phyloP scores from a whole-genome alignment of 192 early-diverging fungal genomes.

The Funneliformis geosporum region DNA sequence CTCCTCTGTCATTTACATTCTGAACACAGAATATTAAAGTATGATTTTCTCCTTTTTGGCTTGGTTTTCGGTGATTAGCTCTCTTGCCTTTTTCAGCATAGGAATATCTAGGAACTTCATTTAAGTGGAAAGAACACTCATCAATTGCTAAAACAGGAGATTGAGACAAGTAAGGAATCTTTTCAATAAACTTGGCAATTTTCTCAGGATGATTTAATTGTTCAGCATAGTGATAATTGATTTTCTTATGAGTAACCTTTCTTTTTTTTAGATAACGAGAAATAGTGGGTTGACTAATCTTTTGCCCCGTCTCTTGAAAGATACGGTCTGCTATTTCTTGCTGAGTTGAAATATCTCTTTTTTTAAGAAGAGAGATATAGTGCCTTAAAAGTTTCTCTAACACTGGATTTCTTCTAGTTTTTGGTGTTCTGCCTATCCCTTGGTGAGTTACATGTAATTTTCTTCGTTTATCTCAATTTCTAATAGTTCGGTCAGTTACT shows the following conservation, averaged over 20 bases:
- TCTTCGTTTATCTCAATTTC: slow-evolving; percentile 5
- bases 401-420: neutral
- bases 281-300: slow-evolving; percentile 21
- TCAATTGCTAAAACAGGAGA: neutral
- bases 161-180: neutral
- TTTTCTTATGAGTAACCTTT: slow-evolving; percentile 7
- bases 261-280: neutral
- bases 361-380: neutral
- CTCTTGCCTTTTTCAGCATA: neutral
- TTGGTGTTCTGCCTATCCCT: neutral
- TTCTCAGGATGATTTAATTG: slow-evolving; percentile 1
- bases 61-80: neutral
- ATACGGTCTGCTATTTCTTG: neutral
- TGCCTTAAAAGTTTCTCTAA: neutral
- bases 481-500: slow-evolving; percentile 11
- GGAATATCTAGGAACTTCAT: slow-evolving; percentile 8
- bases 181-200: slow-evolving; percentile 1
- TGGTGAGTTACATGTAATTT: neutral
- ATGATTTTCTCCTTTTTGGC: neutral
- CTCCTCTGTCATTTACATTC: slow-evolving; percentile 1
- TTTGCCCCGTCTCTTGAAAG: slow-evolving; percentile 11
- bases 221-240: neutral
- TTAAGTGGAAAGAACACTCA: slow-evolving; percentile 15
- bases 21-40: slow-evolving; percentile 12
- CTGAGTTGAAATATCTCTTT: neutral